A percentile compares a stretch with the other conserved stretches of the same genome.
phyloP scores from a whole-genome alignment of 352 stramenopile genomes.

The Globisporangium paroecandrum region DNA sequence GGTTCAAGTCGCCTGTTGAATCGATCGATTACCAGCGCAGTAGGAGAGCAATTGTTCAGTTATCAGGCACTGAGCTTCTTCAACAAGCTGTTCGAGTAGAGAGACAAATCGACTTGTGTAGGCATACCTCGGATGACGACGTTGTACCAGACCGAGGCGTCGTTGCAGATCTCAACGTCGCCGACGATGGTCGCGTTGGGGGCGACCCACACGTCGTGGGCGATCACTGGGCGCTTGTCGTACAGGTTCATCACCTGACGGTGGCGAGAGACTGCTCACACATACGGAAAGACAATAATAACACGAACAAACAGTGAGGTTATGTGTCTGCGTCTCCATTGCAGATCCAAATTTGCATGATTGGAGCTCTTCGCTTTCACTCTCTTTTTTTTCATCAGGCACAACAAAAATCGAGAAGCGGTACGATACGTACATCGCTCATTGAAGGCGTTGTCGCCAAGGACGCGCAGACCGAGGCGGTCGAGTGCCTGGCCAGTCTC shows the following conservation, averaged over 20 bases:
- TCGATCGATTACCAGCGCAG: not conserved
- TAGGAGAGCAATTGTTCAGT: not conserved
- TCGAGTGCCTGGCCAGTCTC: conserved; percentile 97
- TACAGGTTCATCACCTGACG: conserved; percentile 92
- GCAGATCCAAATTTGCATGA: not conserved
- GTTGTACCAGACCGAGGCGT: conserved; percentile 96
- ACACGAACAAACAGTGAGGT: not conserved
- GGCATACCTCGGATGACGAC: conserved; percentile 88
- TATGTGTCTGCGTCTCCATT: not conserved
- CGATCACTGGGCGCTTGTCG: conserved; percentile 88
- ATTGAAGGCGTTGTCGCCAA: conserved; percentile 85
- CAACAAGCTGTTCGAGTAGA: not conserved
- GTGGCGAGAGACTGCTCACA: conserved; percentile 87
- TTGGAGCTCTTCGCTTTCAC: conserved; percentile 5
- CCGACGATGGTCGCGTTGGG: conserved; percentile 96
- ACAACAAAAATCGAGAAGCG: not conserved
- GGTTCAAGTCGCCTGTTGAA: conserved; percentile 76
- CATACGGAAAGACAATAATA: not conserved
- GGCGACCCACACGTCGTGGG: conserved; percentile 92
- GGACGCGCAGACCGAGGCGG: conserved; percentile 88
- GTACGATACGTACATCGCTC: conserved; percentile 78
- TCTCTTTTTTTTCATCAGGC: not conserved
- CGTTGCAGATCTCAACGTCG: conserved; percentile 93
- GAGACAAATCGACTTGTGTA: not conserved
- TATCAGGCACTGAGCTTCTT: not conserved